Evolutionary conservation across 805 yeast genomes (phyloP), one percentile per base, ranked within the genome.

Genomic region (Yamadazyma takamatsuzukensis): DNA sequence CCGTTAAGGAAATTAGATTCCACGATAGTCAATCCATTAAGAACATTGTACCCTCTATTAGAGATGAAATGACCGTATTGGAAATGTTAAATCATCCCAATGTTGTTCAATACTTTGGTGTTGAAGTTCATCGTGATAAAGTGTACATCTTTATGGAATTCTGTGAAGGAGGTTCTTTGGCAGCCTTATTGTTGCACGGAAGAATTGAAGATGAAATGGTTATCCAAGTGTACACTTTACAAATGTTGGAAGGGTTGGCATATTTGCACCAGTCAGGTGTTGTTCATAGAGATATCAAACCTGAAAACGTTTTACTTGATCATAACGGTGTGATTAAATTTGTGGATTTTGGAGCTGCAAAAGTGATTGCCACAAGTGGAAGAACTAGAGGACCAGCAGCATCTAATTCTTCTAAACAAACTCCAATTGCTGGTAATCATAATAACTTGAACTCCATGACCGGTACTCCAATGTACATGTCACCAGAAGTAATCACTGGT

Each of bases 391-490:
- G 32, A 7, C 40, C 48, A 8, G 44, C 54, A 30, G 33, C 35
- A 9, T 25, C 42, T 11, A 34, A 34, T 24, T 34, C 35, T 9
- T 25, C 42, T 11, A 34, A 34, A 26, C 37, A 25, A 33, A 33
- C 38, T 2, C 32, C 19, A 25, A 45, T 32, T 10, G 39, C 40
- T n/a, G 35, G 47, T 2, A 27, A 33, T 21, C 40, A 40, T 21
- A 39, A 36, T 29, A 61, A 69, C 44, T 64, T 73, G 40, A 62
- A 59, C 29, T 64, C 74, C 18, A 71, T 83, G 68, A 80, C 95
- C 2, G 98, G 98, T 24, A 93, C 98, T 0, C 97, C 97, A 11
- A 93, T 90, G 97, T 93, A 93, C 61, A 90, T 93, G 97, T 87
- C 97, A 0, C 98, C 98, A 0, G 98, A 93, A 51, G 84, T 86